Conservation (phyloP, 73 alveolate genomes). For the Paramecium octaurelia region DNA sequence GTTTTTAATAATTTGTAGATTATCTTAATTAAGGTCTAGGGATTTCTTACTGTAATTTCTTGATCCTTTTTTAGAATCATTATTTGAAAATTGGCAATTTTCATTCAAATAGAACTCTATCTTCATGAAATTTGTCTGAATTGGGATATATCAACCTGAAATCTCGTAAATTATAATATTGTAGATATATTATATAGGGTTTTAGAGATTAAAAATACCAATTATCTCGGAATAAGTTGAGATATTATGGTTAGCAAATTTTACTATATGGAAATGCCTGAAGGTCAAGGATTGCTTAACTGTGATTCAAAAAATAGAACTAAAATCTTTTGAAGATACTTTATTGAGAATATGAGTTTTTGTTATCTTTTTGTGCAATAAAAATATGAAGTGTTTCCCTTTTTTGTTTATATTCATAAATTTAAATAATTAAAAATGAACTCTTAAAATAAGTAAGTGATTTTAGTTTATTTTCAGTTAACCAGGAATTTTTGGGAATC, state of each 20-base stretch:
- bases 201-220: too few relatives aligned
- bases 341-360: neutral
- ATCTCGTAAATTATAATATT: too few relatives aligned
- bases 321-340: neutral
- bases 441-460: neutral
- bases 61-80: too few relatives aligned
- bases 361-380: neutral
- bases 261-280: neutral
- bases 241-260: neutral
- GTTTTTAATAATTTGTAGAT: too few relatives aligned
- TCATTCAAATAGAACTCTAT: too few relatives aligned
- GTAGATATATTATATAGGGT: neutral
- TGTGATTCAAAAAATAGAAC: neutral
- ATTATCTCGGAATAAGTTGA: too few relatives aligned
- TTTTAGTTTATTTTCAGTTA: neutral
- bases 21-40: too few relatives aligned
- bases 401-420: neutral
- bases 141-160: too few relatives aligned
- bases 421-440: conserved; percentile 1
- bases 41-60: too few relatives aligned
- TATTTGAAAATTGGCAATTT: too few relatives aligned
- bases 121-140: too few relatives aligned
- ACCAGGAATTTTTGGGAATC: neutral
- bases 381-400: neutral
- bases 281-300: neutral